Percentiles rank a stretch among this genome's conserved stretches.
Conservation (phyloP, 306 rosid genomes). For the Cicer arietinum region DNA sequence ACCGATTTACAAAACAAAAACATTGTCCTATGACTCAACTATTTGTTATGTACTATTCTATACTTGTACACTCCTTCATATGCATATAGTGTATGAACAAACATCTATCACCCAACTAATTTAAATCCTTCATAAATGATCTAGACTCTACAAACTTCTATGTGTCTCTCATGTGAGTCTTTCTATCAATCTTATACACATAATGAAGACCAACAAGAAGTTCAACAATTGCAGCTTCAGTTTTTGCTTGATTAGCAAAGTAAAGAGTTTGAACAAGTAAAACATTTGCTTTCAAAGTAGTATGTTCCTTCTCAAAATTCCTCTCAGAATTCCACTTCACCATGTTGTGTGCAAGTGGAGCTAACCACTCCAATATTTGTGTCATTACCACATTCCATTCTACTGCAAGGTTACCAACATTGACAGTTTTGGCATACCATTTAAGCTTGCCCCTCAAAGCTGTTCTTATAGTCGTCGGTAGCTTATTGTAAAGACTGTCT, state of each 20-base stretch:
- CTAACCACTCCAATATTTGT: constrained; percentile 74
- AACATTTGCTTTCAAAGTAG: constrained; percentile 47
- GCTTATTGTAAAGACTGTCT: constrained; percentile 63
- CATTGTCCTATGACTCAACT: constrained; percentile 2
- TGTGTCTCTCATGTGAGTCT: constrained; percentile 29
- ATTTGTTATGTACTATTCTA: background rate
- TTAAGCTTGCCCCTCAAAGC: constrained; percentile 64
- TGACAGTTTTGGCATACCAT: constrained; percentile 46
- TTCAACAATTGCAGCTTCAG: constrained; percentile 79
- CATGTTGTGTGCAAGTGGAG: constrained; percentile 81
- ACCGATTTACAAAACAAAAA: background rate
- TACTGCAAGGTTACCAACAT: constrained; percentile 51
- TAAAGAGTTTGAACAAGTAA: constrained; percentile 80
- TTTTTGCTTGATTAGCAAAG: constrained; percentile 68
- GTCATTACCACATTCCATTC: constrained; percentile 55
- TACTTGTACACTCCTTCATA: background rate
- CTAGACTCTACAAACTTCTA: constrained; percentile 24
- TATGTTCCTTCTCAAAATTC: constrained; percentile 67
- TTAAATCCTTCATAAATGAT: constrained; percentile 29
- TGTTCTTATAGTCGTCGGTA: constrained; percentile 61
- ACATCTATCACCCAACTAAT: constrained; percentile 31
- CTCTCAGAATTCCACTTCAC: constrained; percentile 78
- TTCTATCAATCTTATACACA: constrained; percentile 48
- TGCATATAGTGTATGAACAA: background rate
- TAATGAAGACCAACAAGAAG: constrained; percentile 81